Evolutionary conservation across 768 basidiomycete species (phyloP).

Genomic region (Lentinula lateritia): DNA sequence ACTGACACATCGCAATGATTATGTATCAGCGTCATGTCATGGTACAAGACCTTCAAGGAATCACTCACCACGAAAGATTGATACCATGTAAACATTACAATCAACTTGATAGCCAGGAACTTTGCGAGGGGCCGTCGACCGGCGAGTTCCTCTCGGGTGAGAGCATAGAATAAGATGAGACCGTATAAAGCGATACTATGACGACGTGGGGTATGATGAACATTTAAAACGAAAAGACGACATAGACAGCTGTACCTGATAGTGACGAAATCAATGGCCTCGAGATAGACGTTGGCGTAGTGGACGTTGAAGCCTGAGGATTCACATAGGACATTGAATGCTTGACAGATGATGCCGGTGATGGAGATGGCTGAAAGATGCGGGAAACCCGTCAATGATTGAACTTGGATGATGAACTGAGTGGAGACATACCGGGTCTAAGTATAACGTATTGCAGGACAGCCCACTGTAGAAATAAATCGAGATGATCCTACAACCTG

Average conservation of each 20-base stretch:
- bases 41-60: background rate
- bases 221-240: background rate
- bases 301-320: slow-evolving; percentile 51
- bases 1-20: slow-evolving; percentile 30
- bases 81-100: slow-evolving; percentile 87
- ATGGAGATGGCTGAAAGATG: slow-evolving; percentile 46
- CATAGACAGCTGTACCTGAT: slow-evolving; percentile 50
- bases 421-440: slow-evolving; percentile 35
- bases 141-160: slow-evolving; percentile 71
- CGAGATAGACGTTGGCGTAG: slow-evolving; percentile 67
- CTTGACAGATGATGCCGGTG: slow-evolving; percentile 74
- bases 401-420: background rate
- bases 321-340: slow-evolving; percentile 63
- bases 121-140: slow-evolving; percentile 77
- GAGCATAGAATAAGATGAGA: slow-evolving; percentile 73
- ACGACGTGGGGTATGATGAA: background rate
- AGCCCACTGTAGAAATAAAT: slow-evolving; percentile 49
- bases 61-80: slow-evolving; percentile 66
- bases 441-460: slow-evolving; percentile 87
- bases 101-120: slow-evolving; percentile 81
- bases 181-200: slow-evolving; percentile 82
- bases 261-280: slow-evolving; percentile 70
- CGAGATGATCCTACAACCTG: background rate
- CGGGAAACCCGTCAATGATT: slow-evolving; percentile 5
- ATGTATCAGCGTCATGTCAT: background rate